A percentile compares a stretch with the other conserved stretches of the same genome.
Evolutionary conservation across 2,329 filamentous ascomycete genomes (phyloP).

Genomic region (Cladosporium sp.): DNA sequence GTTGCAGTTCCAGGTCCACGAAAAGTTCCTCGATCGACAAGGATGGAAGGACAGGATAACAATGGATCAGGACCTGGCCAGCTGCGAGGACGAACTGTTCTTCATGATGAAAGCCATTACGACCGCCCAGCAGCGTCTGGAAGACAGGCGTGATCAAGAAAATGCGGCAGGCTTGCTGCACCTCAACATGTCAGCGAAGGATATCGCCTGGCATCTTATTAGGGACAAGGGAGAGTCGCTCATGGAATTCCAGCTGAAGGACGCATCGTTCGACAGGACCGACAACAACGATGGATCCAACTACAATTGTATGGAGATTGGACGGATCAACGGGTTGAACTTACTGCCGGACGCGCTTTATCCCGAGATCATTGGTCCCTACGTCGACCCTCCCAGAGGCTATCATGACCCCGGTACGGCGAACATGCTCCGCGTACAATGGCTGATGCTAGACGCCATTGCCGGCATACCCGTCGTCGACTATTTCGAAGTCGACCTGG

Average conservation of each 20-base stretch:
- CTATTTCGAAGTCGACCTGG: constrained; percentile 90
- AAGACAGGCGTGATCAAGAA: constrained; percentile 64
- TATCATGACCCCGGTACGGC: constrained; percentile 59
- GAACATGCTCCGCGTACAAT: constrained; percentile 91
- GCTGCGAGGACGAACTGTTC: constrained; percentile 94
- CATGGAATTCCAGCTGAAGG: constrained; percentile 86
- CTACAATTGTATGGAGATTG: constrained; percentile 84
- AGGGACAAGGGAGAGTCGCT: constrained; percentile 75
- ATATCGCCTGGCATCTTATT: constrained; percentile 97
- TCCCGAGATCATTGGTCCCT: constrained; percentile 92
- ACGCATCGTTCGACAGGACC: constrained; percentile 89
- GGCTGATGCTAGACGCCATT: constrained; percentile 98
- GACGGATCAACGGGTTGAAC: constrained; percentile 83
- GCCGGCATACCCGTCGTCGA: constrained; percentile 97
- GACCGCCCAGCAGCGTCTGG: constrained; percentile 81
- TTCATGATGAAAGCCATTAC: constrained; percentile 99
- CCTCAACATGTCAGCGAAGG: constrained; percentile 90
- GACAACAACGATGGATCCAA: constrained; percentile 98
- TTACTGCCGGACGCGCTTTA: constrained; percentile 87
- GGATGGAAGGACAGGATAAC: constrained; percentile 87
- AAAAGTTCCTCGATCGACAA: constrained; percentile 77
- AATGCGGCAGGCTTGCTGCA: constrained; percentile 71
- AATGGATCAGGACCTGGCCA: constrained; percentile 84
- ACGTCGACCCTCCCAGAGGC: constrained; percentile 61
- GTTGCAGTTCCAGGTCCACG: constrained; percentile 88